These are phyloP conservation scores for Malassezia obtusa DNA, from an alignment of 1,284 basidiomycete species.

Conservation along the genomic window DNA sequence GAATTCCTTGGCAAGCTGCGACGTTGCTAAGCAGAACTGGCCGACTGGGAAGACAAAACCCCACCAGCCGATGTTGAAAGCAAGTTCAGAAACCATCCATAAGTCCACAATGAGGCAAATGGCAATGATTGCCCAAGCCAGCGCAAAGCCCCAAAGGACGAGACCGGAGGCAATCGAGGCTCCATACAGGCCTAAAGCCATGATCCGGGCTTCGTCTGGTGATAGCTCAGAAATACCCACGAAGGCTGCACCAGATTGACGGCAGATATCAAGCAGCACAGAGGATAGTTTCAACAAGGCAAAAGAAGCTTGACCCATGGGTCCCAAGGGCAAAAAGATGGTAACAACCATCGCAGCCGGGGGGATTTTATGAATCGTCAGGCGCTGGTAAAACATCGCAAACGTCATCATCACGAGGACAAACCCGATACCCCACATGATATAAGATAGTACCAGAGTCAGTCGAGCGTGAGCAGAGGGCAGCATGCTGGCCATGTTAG, in stretches of 20 bases:
- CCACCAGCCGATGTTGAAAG: constrained; percentile 40
- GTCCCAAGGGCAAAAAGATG: constrained; percentile 56
- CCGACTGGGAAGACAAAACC: constrained; percentile 35
- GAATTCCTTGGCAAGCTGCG: constrained; percentile 24
- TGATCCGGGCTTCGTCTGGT: constrained; percentile 15
- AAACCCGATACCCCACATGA: constrained; percentile 51
- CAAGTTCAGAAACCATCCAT: constrained; percentile 21
- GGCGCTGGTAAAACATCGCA: constrained; percentile 54
- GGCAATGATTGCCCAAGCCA: constrained; percentile 51
- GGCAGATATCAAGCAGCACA: constrained; percentile 17
- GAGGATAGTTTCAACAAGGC: constrained; percentile 53
- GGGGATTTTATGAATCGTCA: constrained; percentile 50
- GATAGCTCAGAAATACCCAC: constrained; percentile 5
- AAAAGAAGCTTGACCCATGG: constrained; percentile 58
- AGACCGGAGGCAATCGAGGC: constrained; percentile 37
- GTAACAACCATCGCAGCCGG: constrained; percentile 55
- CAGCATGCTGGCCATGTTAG: constrained; percentile 55
- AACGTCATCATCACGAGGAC: constrained; percentile 52
- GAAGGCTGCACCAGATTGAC: constrained; percentile 11
- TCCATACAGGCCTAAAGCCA: constrained; percentile 29
- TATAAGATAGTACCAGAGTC: constrained; percentile 53
- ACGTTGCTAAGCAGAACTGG: constrained; percentile 22
- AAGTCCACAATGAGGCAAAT: constrained; percentile 36
- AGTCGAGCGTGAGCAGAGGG: constrained; percentile 53
- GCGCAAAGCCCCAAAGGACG: constrained; percentile 51